Evolutionary conservation across 1,284 basidiomycete species (phyloP).

Genomic region (Malassezia equina): DNA sequence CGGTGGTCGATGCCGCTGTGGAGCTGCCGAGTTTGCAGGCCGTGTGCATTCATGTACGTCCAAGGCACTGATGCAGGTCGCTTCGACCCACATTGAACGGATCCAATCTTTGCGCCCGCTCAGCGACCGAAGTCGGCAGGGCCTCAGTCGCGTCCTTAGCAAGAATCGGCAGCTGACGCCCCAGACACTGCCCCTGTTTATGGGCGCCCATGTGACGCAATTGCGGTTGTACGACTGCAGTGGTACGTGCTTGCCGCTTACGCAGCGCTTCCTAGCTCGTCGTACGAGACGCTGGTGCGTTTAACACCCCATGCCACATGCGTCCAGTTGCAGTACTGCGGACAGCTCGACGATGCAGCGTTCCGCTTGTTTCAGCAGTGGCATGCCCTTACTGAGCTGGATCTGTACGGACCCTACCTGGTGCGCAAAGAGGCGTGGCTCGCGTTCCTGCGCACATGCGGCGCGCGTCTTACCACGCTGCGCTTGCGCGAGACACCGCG

Average conservation of each 20-base stretch:
- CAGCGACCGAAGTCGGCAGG: slow-evolving; percentile 52
- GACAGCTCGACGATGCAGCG: slow-evolving; percentile 65
- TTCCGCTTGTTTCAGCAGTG: slow-evolving; percentile 57
- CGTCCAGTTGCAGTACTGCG: slow-evolving; percentile 72
- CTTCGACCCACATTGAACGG: slow-evolving; percentile 75
- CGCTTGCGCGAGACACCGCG: slow-evolving; percentile 68
- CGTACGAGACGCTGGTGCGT: slow-evolving; percentile 28
- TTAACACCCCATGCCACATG: slow-evolving; percentile 34
- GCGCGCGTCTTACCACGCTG: slow-evolving; percentile 60
- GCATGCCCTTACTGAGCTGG: slow-evolving; percentile 60
- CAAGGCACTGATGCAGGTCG: slow-evolving; percentile 54
- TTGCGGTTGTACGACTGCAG: slow-evolving; percentile 83
- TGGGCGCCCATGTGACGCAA: slow-evolving; percentile 60
- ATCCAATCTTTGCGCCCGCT: slow-evolving; percentile 83
- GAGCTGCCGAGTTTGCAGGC: slow-evolving; percentile 61
- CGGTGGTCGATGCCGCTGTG: not conserved
- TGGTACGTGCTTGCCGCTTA: not conserved
- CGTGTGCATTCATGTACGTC: slow-evolving; percentile 58
- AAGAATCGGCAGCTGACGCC: slow-evolving; percentile 69
- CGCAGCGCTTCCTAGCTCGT: slow-evolving; percentile 27
- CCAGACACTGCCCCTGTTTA: slow-evolving; percentile 71
- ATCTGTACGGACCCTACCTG: slow-evolving; percentile 80
- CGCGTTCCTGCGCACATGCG: slow-evolving; percentile 60
- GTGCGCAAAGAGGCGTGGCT: slow-evolving; percentile 68
- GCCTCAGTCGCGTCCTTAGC: slow-evolving; percentile 55